phyloP scores from a whole-genome alignment of 306 rosid genomes.

The Corylus americana region DNA sequence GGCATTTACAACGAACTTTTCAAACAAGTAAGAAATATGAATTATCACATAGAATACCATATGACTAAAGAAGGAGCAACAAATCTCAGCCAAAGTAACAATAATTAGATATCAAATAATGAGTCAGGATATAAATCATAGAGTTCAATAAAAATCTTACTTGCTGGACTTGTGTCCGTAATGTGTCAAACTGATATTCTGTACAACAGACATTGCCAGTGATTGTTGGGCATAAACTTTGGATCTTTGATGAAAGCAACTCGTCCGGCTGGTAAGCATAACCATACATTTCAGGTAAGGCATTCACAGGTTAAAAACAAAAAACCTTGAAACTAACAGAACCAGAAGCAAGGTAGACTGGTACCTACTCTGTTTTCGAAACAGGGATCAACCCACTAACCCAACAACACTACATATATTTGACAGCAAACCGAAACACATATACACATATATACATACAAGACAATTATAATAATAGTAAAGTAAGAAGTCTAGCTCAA shows the following conservation, averaged over 20 bases:
- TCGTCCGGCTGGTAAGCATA: slow-evolving; percentile 79
- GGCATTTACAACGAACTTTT: slow-evolving; percentile 4
- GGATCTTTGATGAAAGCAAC: slow-evolving; percentile 90
- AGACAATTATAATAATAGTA: background rate
- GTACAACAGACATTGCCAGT: slow-evolving; percentile 93
- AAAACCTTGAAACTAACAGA: slow-evolving; percentile 21
- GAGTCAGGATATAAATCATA: background rate
- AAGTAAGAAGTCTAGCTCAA: background rate
- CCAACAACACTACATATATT: background rate
- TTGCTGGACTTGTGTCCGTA: slow-evolving; percentile 85
- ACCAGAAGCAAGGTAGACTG: slow-evolving; percentile 4
- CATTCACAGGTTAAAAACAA: slow-evolving; percentile 1
- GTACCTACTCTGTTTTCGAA: background rate
- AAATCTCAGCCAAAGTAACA: background rate
- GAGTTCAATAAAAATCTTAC: slow-evolving; percentile 37
- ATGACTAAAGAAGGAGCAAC: background rate
- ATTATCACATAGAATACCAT: background rate
- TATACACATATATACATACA: background rate
- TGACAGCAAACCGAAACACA: background rate
- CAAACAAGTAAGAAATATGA: background rate
- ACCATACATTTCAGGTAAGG: slow-evolving; percentile 22
- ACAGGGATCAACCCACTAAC: slow-evolving; percentile 5
- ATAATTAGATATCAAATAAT: background rate
- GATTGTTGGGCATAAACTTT: slow-evolving; percentile 93
- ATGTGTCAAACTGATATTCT: slow-evolving; percentile 83